phyloP scores from a whole-genome alignment of 306 rosid genomes.

The Phaseolus lunatus region DNA sequence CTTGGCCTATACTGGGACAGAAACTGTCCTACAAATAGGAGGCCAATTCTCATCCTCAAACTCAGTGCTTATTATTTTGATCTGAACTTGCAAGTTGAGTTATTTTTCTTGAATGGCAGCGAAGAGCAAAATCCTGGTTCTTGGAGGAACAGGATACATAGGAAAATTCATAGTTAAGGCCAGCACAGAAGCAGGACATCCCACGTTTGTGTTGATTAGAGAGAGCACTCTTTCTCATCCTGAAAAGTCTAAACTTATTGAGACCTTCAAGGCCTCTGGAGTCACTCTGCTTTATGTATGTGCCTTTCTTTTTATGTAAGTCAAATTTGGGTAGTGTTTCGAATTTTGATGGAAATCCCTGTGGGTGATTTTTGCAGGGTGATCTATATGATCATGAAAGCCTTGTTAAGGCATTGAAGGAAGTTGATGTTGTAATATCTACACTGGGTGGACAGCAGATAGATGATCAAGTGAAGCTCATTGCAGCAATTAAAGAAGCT shows the following conservation, averaged over 20 bases:
- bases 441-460: conserved; percentile 17
- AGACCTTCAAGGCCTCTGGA: conserved; percentile 47
- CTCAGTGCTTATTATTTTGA: neutral
- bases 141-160: conserved; percentile 50
- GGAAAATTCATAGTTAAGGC: conserved; percentile 45
- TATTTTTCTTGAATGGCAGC: conserved; percentile 26
- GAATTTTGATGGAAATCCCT: neutral
- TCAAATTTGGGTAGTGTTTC: neutral
- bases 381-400: conserved; percentile 49
- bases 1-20: no score
- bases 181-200: conserved; percentile 52
- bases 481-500: conserved; percentile 60
- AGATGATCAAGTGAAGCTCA: conserved; percentile 49
- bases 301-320: neutral
- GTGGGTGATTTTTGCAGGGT: conserved; percentile 38
- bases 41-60: neutral
- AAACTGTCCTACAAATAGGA: neutral
- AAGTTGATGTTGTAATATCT: conserved; percentile 49
- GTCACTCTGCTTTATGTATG: conserved; percentile 50
- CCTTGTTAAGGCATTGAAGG: conserved; percentile 53
- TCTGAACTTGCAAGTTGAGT: neutral
- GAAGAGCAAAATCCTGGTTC: conserved; percentile 53
- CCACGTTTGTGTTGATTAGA: conserved; percentile 48
- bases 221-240: conserved; percentile 47
- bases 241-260: conserved; percentile 44